Base-by-base conservation (phyloP, 495 filamentous ascomycete genomes). In the Xylaria curta region DNA sequence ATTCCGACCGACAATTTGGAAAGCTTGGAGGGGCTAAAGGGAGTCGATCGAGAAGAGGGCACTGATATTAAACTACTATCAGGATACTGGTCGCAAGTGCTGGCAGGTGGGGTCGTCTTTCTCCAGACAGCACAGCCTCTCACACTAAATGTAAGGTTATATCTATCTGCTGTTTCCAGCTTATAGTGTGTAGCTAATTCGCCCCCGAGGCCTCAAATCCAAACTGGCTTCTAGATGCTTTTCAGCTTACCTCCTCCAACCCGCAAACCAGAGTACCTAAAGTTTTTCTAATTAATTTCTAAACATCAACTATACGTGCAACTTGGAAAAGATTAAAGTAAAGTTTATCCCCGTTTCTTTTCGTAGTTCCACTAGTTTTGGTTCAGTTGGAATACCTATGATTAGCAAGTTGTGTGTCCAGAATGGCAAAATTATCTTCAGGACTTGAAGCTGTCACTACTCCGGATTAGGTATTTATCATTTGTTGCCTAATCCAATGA, bases 11-110 rank as follows among this genome's bases (percentile, higher is more conserved):
- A 63, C 47, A 64, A 15, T 31, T 28, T 53, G 67, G 54, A 49
- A 49, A 36, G 24, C 40, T 60, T 69, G 46, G 68, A 64, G 68
- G 66, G 66, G 66, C 49, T 9, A 67, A 40, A 42, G 63, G 21
- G 19, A 8, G 28, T 31, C 28, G 28, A 24, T 44, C 40, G 26
- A 28, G 40, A 28, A 28, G 62, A 65, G 42, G 42, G 65, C 63
- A 13, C 65, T 28, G 47, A 56, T 56, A 36, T n/a, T 66, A 44
- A 66, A 24, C 31, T 19, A 19, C 31, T 38, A 19, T 21, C 6
- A 53, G 12, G 44, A 66, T 36, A 26, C 51, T 31, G 53, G 53
- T 56, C 53, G 13, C 53, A 31, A 31, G 53, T 13, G 24, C 51
- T 54, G 51, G 21, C 24, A 54, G 51, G 51, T 56, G 53, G 53